phyloP scores from a whole-genome alignment of 257 asterid species.

The Hygrophila difformis region DNA sequence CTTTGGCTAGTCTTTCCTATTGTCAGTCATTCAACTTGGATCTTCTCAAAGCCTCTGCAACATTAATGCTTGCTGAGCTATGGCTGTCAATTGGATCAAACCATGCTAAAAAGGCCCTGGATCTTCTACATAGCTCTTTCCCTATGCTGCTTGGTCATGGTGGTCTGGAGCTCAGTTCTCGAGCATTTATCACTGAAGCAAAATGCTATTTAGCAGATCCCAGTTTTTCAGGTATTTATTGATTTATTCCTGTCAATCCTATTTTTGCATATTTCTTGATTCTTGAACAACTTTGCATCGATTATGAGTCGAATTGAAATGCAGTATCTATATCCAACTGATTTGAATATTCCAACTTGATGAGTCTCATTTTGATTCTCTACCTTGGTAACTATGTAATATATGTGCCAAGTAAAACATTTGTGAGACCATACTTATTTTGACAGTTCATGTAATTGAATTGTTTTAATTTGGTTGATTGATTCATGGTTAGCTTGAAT shows the following conservation, averaged over 20 bases:
- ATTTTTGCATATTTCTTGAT: too few species aligned
- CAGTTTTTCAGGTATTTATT: conserved; percentile 54
- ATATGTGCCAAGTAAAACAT: too few species aligned
- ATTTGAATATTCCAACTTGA: too few species aligned
- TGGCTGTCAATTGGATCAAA: conserved; percentile 91
- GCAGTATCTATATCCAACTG: too few species aligned
- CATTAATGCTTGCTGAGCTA: conserved; percentile 72
- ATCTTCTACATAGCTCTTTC: conserved; percentile 72
- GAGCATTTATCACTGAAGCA: conserved; percentile 82
- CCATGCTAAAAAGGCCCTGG: conserved; percentile 75
- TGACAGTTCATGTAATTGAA: neutral
- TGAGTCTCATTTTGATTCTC: too few species aligned
- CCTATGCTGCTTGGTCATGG: conserved; percentile 95
- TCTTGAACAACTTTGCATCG: too few species aligned
- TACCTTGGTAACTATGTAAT: too few species aligned
- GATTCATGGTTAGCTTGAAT: neutral
- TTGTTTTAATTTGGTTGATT: conserved; percentile 3
- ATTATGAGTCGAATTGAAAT: too few species aligned
- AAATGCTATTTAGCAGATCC: conserved; percentile 84
- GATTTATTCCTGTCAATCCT: neutral
- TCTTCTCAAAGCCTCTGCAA: conserved; percentile 92
- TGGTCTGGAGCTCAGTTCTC: conserved; percentile 84
- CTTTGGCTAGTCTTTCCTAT: conserved; percentile 90
- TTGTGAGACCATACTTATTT: neutral
- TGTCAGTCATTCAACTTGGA: conserved; percentile 92